Conservation (phyloP, 2,329 filamentous ascomycete genomes). For the Fusarium pseudoanthophilum region DNA sequence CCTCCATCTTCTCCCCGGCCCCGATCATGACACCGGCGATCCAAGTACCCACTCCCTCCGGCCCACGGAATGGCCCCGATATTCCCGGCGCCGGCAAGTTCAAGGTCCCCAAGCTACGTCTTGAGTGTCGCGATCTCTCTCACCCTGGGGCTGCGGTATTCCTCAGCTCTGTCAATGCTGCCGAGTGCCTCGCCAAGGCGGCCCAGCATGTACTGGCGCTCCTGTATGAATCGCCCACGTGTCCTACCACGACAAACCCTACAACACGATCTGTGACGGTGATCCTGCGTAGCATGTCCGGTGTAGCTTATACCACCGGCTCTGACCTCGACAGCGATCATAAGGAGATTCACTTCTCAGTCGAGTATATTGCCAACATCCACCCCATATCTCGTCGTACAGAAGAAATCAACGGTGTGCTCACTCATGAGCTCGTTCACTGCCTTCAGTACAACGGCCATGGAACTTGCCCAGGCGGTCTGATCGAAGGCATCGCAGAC, state of each 20-base stretch:
- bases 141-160: slow-evolving; percentile 74
- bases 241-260: slow-evolving; percentile 57
- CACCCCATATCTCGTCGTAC: slow-evolving; percentile 53
- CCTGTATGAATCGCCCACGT: slow-evolving; percentile 70
- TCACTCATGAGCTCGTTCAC: slow-evolving; percentile 94
- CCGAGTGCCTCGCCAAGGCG: slow-evolving; percentile 69
- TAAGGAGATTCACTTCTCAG: slow-evolving; percentile 92
- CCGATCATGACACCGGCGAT: slow-evolving; percentile 46
- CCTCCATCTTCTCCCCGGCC: slow-evolving; percentile 35
- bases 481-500: slow-evolving; percentile 93
- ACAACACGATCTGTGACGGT: slow-evolving; percentile 88
- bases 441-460: slow-evolving; percentile 85
- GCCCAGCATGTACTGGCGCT: slow-evolving; percentile 75
- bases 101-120: slow-evolving; percentile 65
- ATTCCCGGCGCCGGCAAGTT: slow-evolving; percentile 46
- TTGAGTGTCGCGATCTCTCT: slow-evolving; percentile 67
- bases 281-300: slow-evolving; percentile 79
- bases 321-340: slow-evolving; percentile 82
- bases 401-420: slow-evolving; percentile 80
- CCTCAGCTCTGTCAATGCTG: slow-evolving; percentile 71
- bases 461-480: slow-evolving; percentile 73
- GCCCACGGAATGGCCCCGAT: slow-evolving; percentile 25
- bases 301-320: slow-evolving; percentile 90
- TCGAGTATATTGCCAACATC: slow-evolving; percentile 74
- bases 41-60: slow-evolving; percentile 32